Percentiles rank a stretch among this genome's conserved stretches.
Evolutionary conservation across 2,329 filamentous ascomycete species (phyloP).

Genomic region (Paracoccidioides brasiliensis): DNA sequence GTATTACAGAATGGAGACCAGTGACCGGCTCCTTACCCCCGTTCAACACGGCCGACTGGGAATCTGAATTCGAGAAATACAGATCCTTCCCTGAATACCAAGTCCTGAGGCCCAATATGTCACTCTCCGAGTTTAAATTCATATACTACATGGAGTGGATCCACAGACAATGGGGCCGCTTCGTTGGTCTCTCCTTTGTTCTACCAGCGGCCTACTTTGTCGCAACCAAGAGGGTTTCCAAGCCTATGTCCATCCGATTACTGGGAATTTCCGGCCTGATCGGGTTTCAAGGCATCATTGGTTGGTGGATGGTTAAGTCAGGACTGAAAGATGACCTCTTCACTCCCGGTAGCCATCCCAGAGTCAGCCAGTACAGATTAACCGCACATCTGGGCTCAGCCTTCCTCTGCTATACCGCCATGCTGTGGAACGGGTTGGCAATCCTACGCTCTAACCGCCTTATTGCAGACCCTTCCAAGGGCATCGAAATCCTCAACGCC

Average conservation of each 20-base stretch:
- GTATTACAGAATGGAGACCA: slow-evolving; percentile 97
- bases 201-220: slow-evolving; percentile 82
- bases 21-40: slow-evolving; percentile 87
- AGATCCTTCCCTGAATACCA: slow-evolving; percentile 84
- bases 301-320: slow-evolving; percentile 99
- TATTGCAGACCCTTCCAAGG: slow-evolving; percentile 52
- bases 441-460: slow-evolving; percentile 68
- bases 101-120: slow-evolving; percentile 86
- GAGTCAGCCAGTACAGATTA: slow-evolving; percentile 88
- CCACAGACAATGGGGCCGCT: slow-evolving; percentile 84
- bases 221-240: slow-evolving; percentile 62
- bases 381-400: slow-evolving; percentile 81
- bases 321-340: slow-evolving; percentile 94
- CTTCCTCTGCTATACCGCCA: slow-evolving; percentile 85
- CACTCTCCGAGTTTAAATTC: slow-evolving; percentile 84
- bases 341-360: slow-evolving; percentile 74
- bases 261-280: slow-evolving; percentile 77
- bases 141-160: slow-evolving; percentile 99
- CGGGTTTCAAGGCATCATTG: slow-evolving; percentile 86
- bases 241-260: slow-evolving; percentile 62
- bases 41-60: slow-evolving; percentile 66
- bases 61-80: slow-evolving; percentile 87
- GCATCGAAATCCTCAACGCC: slow-evolving; percentile 45
- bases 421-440: slow-evolving; percentile 78
- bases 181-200: slow-evolving; percentile 82